Conservation (phyloP, 1,284 basidiomycete species). For the Cryptococcus floricola region DNA sequence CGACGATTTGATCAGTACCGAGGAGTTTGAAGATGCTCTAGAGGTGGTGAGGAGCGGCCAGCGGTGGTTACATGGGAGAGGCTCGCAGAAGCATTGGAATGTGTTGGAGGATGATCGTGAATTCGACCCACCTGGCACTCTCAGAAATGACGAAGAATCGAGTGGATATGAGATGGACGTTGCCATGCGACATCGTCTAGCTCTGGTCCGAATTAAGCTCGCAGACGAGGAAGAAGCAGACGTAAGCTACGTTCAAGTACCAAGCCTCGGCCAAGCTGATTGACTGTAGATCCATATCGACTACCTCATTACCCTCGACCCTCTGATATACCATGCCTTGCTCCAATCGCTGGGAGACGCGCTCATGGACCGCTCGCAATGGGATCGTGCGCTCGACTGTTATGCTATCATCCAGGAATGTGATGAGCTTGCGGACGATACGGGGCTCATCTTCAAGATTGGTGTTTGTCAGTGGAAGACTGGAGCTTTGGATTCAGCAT, state of each 20-base stretch:
- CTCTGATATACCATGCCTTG: conserved; percentile 68
- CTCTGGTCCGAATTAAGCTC: conserved; percentile 75
- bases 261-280: neutral
- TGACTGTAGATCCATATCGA: conserved; percentile 66
- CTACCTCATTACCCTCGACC: conserved; percentile 65
- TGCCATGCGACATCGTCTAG: conserved; percentile 79
- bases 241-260: conserved; percentile 51
- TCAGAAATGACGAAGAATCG: conserved; percentile 36
- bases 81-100: conserved; percentile 70
- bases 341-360: conserved; percentile 81
- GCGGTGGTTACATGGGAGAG: conserved; percentile 83
- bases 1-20: conserved; percentile 72
- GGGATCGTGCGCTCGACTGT: conserved; percentile 68
- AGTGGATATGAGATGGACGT: conserved; percentile 68
- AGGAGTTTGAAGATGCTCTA: conserved; percentile 66
- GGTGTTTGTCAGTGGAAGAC: conserved; percentile 70
- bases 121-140: conserved; percentile 60
- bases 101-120: conserved; percentile 80
- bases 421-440: conserved; percentile 50
- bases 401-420: conserved; percentile 71
- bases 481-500: conserved; percentile 67
- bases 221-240: conserved; percentile 76
- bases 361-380: conserved; percentile 69
- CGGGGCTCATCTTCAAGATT: conserved; percentile 51
- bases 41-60: conserved; percentile 69